phyloP scores from a whole-genome alignment of 495 filamentous ascomycete species.

The Aspergillus olivimuriae region DNA sequence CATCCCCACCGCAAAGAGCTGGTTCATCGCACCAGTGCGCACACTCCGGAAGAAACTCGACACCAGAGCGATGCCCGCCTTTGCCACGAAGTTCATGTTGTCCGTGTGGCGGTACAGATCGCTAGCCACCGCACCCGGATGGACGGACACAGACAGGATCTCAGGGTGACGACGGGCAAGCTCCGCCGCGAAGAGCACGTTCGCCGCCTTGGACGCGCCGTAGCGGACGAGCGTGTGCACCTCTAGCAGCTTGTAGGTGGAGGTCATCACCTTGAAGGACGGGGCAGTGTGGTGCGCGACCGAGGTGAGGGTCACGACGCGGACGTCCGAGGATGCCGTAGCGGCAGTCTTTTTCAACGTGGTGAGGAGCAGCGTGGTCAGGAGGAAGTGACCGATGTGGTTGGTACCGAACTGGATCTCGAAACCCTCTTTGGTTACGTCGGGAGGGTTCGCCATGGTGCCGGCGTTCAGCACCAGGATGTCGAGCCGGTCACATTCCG shows the following conservation, averaged over 20 bases:
- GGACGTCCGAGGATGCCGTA: constrained; percentile 21
- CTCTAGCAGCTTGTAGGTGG: constrained; percentile 9
- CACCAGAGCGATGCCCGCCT: constrained; percentile 16
- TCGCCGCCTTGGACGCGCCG: constrained; percentile 56
- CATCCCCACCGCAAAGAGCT: constrained; percentile 51
- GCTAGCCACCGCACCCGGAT: constrained; percentile 61
- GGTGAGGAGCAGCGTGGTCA: constrained; percentile 57
- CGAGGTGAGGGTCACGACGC: constrained; percentile 17
- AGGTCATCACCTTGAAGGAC: constrained; percentile 40
- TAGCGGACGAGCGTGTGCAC: constrained; percentile 35
- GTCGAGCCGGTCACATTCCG: constrained; percentile 48
- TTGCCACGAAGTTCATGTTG: constrained; percentile 18
- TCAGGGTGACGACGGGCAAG: constrained; percentile 52
- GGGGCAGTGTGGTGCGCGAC: constrained; percentile 45
- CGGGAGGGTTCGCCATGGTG: constrained; percentile 49
- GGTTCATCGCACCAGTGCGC: constrained; percentile 47
- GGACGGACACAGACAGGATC: constrained; percentile 51
- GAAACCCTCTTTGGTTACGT: constrained; percentile 54
- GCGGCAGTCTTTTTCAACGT: constrained; percentile 39
- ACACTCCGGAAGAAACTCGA: constrained; percentile 27
- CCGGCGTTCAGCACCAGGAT: constrained; percentile 66
- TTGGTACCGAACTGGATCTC: constrained; percentile 70
- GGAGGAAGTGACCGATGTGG: constrained; percentile 60
- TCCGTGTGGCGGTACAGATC: constrained; percentile 38
- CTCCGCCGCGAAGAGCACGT: constrained; percentile 55